Evolutionary conservation across 495 filamentous ascomycete species (phyloP), one percentile per base, ranked within the genome.

Genomic region (Aspergillus sclerotioniger): DNA sequence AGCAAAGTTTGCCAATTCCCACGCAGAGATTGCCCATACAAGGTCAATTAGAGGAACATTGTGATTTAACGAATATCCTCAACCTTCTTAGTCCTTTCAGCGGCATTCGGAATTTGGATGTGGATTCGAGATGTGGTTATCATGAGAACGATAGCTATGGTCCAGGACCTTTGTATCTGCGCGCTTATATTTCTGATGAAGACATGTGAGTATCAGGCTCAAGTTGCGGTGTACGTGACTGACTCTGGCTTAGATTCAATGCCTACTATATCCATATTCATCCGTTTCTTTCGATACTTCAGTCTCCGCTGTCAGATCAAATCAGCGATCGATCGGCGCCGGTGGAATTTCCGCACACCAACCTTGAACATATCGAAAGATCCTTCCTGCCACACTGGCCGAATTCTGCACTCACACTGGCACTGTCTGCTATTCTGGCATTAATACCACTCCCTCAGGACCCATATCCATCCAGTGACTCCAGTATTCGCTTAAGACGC

Each of bases 241-340:
- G 10, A 49, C 28, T 0, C n/a, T 21, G 21, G 45, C 3, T 20
- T 54, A 80, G 78, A 56, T 55, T 78, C 51, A 71, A 75, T 52
- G 76, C 73, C 3, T 80, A 79, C 61, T 80, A 79, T 51, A 69
- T 74, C 15, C 77, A 67, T 64, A 77, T 80, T 39, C 76, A 80
- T 60, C 71, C 75, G 28, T 79, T 72, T 57, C 74, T 81, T 44
- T 73, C 78, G 12, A 71, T 81, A 28, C 47, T 81, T 28, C 78
- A 76, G 8, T 65, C 78, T 6, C 71, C 75, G 33, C 8, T 35
- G 13, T 35, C 33, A 35, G 9, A 9, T 10, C 33, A 35, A 8
- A 25, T 25, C 25, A 25, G 25, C 8, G 67, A 66, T 28, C 39
- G 49, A 16, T 59, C 63, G 32, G 60, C 63, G 13, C 57, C 61